Base-by-base conservation (phyloP, 2,329 filamentous ascomycete genomes). In the Aspergillus cejpii region DNA sequence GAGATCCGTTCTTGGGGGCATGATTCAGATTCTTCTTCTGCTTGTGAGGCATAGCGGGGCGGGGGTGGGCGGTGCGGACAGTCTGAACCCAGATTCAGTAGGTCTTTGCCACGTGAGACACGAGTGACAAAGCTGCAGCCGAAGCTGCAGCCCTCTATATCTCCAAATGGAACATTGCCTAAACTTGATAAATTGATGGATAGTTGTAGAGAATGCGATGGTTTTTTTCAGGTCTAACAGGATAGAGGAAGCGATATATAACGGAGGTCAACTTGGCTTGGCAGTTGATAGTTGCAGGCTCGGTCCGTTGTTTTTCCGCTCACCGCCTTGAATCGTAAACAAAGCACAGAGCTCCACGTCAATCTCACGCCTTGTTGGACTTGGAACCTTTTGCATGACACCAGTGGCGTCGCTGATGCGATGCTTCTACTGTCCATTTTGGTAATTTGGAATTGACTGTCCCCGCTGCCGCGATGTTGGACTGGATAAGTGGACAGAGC, bases 31-130 rank as follows among this genome's bases (percentile, higher is more conserved):
- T 61, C 54, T 68, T 70, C 62, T 67, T 70, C 50, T 68, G 65
- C 56, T 69, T 69, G 60, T 66, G 66, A 67, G 68, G 62, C 68
- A 71, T 71, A 61, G 63, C 64, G 64, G 63, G 59, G 57, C 58
- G 54, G n/a, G n/a, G n/a, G 53, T 47, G 52, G 54, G 53, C 52
- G 58, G 62, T 59, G 63, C 60, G 57, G 57, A 55, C 60, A 53
- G 44, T 55, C 31, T 48, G 48, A 46, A 50, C 54, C 50, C 49
- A 53, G 55, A 59, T 56, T 44, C 50, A 50, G 50, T 56, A 58
- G 51, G 50, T 51, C 56, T 57, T 58, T 58, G 60, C 54, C 59
- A 58, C 48, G 48, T 40, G 49, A 37, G 45, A 42, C 38, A 40
- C 10, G 31, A 41, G 57, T 58, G 63, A 65, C 60, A 62, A 62